Percentiles rank a stretch among this genome's conserved stretches.
Evolutionary conservation across 805 yeast species (phyloP).

Genomic region (Kazachstania africana): DNA sequence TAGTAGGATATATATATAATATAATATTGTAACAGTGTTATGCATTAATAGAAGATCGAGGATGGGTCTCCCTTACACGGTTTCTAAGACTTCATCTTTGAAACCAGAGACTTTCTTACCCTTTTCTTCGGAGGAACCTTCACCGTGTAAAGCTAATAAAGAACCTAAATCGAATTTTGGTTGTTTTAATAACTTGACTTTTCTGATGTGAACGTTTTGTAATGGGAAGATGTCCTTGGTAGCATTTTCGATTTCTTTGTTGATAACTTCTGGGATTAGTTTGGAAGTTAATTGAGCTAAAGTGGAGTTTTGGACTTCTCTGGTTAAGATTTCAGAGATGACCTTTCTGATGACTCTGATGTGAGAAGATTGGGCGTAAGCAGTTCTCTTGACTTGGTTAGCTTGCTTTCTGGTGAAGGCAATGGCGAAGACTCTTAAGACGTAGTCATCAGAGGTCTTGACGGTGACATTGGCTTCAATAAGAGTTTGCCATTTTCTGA

Average conservation of each 20-base stretch:
- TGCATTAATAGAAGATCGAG: constrained; percentile 1
- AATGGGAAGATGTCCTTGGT: constrained; percentile 91
- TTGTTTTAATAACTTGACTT: constrained; percentile 94
- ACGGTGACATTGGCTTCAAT: constrained; percentile 97
- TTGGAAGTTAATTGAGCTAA: constrained; percentile 93
- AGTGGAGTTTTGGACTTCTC: constrained; percentile 91
- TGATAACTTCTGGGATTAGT: constrained; percentile 96
- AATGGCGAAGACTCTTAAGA: constrained; percentile 89
- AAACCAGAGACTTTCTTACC: constrained; percentile 96
- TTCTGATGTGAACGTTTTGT: constrained; percentile 97
- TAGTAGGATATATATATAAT: too few species aligned
- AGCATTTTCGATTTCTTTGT: constrained; percentile 95
- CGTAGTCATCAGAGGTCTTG: constrained; percentile 96
- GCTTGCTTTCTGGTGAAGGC: constrained; percentile 97
- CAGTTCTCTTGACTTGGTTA: constrained; percentile 93
- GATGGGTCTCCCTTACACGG: constrained; percentile 37
- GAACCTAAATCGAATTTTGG: constrained; percentile 98
- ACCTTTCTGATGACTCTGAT: constrained; percentile 94
- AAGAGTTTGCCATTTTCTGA: constrained; percentile 97
- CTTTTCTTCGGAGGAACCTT: constrained; percentile 84
- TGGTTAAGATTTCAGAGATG: constrained; percentile 90
- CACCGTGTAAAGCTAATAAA: constrained; percentile 94
- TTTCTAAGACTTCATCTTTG: constrained; percentile 97
- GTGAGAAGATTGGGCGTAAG: constrained; percentile 95
- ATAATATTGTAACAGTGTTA: too few species aligned